Conservation (phyloP, 1,284 basidiomycete species). For the Thelephora terrestris region DNA sequence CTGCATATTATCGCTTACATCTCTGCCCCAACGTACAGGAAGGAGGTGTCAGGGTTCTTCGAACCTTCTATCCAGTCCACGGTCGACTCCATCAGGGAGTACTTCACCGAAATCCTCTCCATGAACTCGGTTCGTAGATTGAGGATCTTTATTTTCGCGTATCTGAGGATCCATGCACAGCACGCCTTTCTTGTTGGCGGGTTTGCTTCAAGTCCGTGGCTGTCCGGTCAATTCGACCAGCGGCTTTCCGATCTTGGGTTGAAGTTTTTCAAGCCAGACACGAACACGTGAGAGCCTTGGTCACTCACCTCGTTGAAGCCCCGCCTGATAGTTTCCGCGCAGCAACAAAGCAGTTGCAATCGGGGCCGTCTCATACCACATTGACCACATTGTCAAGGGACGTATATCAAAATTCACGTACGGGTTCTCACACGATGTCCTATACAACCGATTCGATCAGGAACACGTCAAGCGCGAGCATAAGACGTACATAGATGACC, state of each 20-base stretch:
- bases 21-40: background rate
- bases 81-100: background rate
- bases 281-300: slow-evolving; percentile 28
- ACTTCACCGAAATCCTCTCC: background rate
- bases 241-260: slow-evolving; percentile 20
- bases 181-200: slow-evolving; percentile 2
- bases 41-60: slow-evolving; percentile 30
- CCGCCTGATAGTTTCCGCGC: slow-evolving; percentile 12
- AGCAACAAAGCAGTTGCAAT: slow-evolving; percentile 22
- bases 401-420: slow-evolving; percentile 26
- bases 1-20: background rate
- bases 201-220: slow-evolving; percentile 1
- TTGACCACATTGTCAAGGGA: slow-evolving; percentile 25
- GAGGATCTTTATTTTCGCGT: background rate
- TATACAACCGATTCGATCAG: slow-evolving; percentile 19
- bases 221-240: background rate
- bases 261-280: slow-evolving; percentile 37
- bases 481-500: slow-evolving; percentile 16
- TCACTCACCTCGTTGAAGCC: background rate
- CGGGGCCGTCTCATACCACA: slow-evolving; percentile 25
- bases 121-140: background rate
- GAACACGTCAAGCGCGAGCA: slow-evolving; percentile 22
- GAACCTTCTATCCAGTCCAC: slow-evolving; percentile 21
- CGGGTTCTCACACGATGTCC: slow-evolving; percentile 19
- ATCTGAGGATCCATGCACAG: background rate